phyloP scores from a whole-genome alignment of 2,329 filamentous ascomycete species.

The Akanthomyces dipterigenus region DNA sequence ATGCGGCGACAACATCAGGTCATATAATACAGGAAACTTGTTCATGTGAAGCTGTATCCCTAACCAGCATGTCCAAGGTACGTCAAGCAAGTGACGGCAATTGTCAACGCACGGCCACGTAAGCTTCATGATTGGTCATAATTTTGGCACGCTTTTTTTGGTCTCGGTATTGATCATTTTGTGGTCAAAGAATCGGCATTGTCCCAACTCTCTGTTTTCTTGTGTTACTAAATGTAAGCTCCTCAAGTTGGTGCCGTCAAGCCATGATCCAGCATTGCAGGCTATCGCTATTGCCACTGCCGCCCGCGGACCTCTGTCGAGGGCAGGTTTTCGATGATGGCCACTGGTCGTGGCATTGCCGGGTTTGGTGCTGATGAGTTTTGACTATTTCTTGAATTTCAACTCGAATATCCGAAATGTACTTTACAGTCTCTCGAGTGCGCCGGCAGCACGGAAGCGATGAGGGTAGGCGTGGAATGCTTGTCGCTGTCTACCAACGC shows the following conservation, averaged over 20 bases:
- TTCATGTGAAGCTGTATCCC: constrained; percentile 19
- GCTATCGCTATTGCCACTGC: constrained; percentile 37
- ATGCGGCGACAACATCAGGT: constrained; percentile 30
- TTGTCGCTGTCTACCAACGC: constrained; percentile 36
- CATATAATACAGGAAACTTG: constrained; percentile 26
- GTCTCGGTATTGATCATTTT: constrained; percentile 37
- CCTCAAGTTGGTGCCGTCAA: background rate
- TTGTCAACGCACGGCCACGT: constrained; percentile 30
- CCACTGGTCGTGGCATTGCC: constrained; percentile 37
- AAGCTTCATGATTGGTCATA: constrained; percentile 34
- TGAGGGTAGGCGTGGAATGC: constrained; percentile 22
- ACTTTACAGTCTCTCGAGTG: constrained; percentile 22
- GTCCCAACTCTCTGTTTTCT: constrained; percentile 37
- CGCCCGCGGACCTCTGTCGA: constrained; percentile 32
- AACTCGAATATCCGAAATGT: constrained; percentile 24
- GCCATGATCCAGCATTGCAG: background rate
- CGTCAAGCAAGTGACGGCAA: constrained; percentile 23
- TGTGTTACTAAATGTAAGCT: constrained; percentile 25
- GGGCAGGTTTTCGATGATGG: constrained; percentile 46
- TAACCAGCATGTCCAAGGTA: constrained; percentile 12
- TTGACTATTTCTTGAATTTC: no score
- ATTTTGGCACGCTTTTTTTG: constrained; percentile 34
- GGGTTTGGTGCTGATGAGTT: constrained; percentile 33
- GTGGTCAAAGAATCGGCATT: constrained; percentile 39
- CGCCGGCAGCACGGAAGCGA: constrained; percentile 20